Conservation (phyloP, 306 rosid species). For the Castanea crenata region DNA sequence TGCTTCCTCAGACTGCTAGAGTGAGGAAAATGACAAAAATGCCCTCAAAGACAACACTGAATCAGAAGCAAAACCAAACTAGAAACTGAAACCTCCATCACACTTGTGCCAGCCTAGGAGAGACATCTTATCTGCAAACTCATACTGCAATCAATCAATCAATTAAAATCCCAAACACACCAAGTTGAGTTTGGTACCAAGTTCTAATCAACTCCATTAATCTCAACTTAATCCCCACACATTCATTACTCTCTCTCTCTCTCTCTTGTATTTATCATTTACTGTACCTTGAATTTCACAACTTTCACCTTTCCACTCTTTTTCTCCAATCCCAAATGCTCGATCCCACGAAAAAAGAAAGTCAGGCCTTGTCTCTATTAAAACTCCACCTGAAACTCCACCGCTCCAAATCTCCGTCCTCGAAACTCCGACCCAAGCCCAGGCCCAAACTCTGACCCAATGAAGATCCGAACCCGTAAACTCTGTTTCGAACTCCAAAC, state of each 20-base stretch:
- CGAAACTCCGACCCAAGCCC: slow-evolving; percentile 35
- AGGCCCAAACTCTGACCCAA: slow-evolving; percentile 32
- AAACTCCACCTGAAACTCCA: slow-evolving; percentile 65
- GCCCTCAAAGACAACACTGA: background rate
- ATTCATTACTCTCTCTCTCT: background rate
- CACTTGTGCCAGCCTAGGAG: slow-evolving; percentile 34
- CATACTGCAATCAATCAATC: background rate
- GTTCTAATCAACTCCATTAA: slow-evolving; percentile 37
- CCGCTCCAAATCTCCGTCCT: slow-evolving; percentile 67
- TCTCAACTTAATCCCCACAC: background rate
- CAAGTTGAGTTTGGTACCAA: slow-evolving; percentile 33
- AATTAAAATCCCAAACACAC: background rate
- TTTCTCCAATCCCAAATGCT: background rate
- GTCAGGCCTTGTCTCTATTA: slow-evolving; percentile 86
- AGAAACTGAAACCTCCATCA: slow-evolving; percentile 31
- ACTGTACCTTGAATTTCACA: background rate
- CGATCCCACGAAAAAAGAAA: slow-evolving; percentile 7
- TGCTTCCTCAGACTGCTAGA: too few relatives aligned
- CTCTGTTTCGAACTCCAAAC: slow-evolving; percentile 11
- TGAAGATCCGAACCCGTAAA: slow-evolving; percentile 50
- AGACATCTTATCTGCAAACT: slow-evolving; percentile 41
- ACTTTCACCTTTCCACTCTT: background rate
- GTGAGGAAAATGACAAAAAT: slow-evolving; percentile 1
- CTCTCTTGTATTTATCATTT: slow-evolving; percentile 1
- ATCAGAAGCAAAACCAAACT: background rate